Base-by-base conservation (phyloP, 1,139 yeast species). In the Hanseniaspora gamundiae region DNA sequence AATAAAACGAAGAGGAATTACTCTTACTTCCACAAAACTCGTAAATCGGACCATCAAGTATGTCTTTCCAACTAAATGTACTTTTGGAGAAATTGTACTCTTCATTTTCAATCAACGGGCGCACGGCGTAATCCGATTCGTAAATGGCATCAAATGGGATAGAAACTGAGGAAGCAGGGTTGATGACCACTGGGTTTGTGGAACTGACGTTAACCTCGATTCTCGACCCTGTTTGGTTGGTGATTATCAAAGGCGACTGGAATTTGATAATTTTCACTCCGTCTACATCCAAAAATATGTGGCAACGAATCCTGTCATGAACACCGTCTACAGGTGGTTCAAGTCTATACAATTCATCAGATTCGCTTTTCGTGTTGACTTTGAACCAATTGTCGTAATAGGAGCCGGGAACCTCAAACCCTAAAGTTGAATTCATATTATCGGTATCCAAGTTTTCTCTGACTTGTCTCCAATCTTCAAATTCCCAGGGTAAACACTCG, bases 381-480 rank as follows among this genome's bases (percentile, higher is more conserved):
- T 88, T 73, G 8, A 93, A 67, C 1, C 70, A 66, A 5, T 69
- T 62, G 2, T 84, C 60, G 10, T 71, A 70, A 2, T 71, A 73
- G 52, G 76, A 81, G 0, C 70, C 67, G 0, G 85, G 72, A 40
- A 70, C 76, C 3, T 73, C 42, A 17, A 87, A 70, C 0, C 82
- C 88, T 38, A 88, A 63, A 2, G 71, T 67, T 38, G 78, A 80
- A 20, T 68, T 69, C 22, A 72, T 75, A 41, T 73, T 74, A 49
- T 81, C 81, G 2, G 84, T 76, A 49, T 77, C 80, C 46, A 87
- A 66, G 47, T 79, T 78, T 56, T 91, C 95, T 60, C 98, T 78
- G 19, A 87, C 76, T 29, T 72, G 73, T 49, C 84, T 72, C 96
- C 97, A 91, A 56, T 91, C 95, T 56, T 88, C 94, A 66, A 93